A percentile compares a stretch with the other conserved stretches of the same genome.
Evolutionary conservation across 805 yeast species (phyloP).

Genomic region (Candida verbasci): DNA sequence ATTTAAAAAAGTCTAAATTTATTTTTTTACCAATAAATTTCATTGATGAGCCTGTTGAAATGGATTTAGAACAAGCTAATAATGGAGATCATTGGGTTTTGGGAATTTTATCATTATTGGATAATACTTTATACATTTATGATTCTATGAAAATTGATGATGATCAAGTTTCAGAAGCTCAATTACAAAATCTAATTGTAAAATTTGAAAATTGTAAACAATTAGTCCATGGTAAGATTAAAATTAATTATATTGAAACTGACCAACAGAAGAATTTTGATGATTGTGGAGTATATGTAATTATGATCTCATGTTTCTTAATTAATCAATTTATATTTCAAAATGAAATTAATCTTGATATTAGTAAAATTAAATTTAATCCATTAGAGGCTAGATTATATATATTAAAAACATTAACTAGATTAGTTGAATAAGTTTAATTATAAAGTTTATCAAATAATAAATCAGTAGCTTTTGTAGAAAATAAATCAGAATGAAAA

Average conservation of each 20-base stretch:
- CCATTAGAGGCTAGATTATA: constrained; percentile 47
- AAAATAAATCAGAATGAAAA: constrained; percentile 20
- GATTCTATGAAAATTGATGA: constrained; percentile 49
- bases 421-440: constrained; percentile 13
- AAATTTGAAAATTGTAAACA: constrained; percentile 18
- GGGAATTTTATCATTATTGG: constrained; percentile 47
- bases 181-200: constrained; percentile 20
- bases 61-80: constrained; percentile 45
- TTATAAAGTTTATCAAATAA: constrained; percentile 21
- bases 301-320: constrained; percentile 36
- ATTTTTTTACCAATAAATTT: constrained; percentile 69
- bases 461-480: constrained; percentile 22
- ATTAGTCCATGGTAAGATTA: constrained; percentile 19
- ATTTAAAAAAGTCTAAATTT: constrained; percentile 33
- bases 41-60: constrained; percentile 42
- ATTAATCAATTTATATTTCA: constrained; percentile 20
- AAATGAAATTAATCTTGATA: constrained; percentile 29
- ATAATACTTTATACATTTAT: constrained; percentile 47
- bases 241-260: constrained; percentile 29
- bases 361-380: constrained; percentile 39
- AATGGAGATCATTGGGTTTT: constrained; percentile 80
- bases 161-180: constrained; percentile 19
- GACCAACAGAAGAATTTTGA: constrained; percentile 64
- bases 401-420: constrained; percentile 22
- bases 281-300: constrained; percentile 55